Conservation (phyloP, 129 eudicot genomes). For the Daucus carota region DNA sequence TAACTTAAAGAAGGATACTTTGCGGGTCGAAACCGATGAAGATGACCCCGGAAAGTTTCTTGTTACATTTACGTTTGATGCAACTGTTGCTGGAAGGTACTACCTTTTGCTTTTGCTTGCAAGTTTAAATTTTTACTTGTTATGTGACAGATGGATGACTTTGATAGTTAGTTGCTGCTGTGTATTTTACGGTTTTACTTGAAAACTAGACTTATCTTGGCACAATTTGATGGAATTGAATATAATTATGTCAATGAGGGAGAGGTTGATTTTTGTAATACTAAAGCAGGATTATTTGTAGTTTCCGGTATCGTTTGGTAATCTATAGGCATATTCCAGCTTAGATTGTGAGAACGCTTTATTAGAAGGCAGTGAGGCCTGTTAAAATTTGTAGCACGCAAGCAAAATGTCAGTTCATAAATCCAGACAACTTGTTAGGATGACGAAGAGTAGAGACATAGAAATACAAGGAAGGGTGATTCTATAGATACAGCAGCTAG, state of each 20-base stretch:
- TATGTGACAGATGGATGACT: background rate
- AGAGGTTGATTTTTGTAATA: background rate
- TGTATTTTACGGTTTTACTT: background rate
- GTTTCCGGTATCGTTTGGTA: too few species aligned
- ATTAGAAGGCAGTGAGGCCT: background rate
- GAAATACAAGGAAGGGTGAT: background rate
- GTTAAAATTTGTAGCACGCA: background rate
- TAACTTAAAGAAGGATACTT: conserved; percentile 72
- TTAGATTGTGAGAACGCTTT: background rate
- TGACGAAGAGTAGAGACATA: too few species aligned
- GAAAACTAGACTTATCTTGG: background rate
- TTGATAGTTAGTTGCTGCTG: background rate
- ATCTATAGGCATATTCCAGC: background rate
- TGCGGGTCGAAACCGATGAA: conserved; percentile 65
- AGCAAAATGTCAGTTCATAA: background rate
- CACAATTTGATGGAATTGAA: background rate
- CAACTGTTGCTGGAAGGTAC: conserved; percentile 88
- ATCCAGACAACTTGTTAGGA: background rate
- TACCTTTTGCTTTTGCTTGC: background rate
- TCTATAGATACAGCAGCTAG: background rate
- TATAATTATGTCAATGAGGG: background rate
- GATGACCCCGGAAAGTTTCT: conserved; percentile 59
- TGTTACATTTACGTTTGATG: conserved; percentile 78
- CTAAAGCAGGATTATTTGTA: background rate
- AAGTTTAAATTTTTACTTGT: background rate